Base-by-base conservation (phyloP, 1,284 basidiomycete species). In the Puccinia hordei region DNA sequence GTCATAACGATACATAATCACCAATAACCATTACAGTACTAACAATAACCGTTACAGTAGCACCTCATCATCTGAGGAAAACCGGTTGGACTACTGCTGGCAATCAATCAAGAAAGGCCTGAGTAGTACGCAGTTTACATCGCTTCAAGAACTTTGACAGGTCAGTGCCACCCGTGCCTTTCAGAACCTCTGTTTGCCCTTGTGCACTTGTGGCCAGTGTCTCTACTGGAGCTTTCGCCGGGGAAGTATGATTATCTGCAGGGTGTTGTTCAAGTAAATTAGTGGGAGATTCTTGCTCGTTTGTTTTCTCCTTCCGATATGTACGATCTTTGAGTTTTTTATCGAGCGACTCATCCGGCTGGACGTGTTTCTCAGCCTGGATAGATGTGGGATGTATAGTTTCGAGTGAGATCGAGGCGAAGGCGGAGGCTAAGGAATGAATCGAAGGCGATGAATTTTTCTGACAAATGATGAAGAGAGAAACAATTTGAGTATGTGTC, bases 101-200 rank as follows among this genome's bases (percentile, higher is more conserved):
- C 10, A 66, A 13, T 72, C 33, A 72, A 35, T 72, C 30, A 8
- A 84, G 53, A 3, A 83, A 30, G 6, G 84, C 83, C 66, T 85
- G 83, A 51, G 44, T 66, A 12, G 93, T 95, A 81, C 90, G 89
- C 82, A 92, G 90, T 83, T 93, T 87, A 30, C 92, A 91, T 69
- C 89, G 89, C 86, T 94, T 94, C 84, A 95, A 87, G 84, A 95
- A 95, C 82, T 88, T 89, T 65, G 92, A 91, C 72, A 95, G 87
- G 76, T 92, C 89, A 0, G 93, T 95, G 0, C 94, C 94, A 0
- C 94, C 94, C 0, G 94, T 96, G 0, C 94, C 94, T 83, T 90
- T 57, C 30, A 90, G 81, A 93, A 88, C 79, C 22, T 24, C 73
- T 63, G 65, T 82, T 81, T 81, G 82, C 83, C 19, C 73, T 73